Conservation (phyloP, 2,329 filamentous ascomycete genomes). For the Trichoderma harzianum region DNA sequence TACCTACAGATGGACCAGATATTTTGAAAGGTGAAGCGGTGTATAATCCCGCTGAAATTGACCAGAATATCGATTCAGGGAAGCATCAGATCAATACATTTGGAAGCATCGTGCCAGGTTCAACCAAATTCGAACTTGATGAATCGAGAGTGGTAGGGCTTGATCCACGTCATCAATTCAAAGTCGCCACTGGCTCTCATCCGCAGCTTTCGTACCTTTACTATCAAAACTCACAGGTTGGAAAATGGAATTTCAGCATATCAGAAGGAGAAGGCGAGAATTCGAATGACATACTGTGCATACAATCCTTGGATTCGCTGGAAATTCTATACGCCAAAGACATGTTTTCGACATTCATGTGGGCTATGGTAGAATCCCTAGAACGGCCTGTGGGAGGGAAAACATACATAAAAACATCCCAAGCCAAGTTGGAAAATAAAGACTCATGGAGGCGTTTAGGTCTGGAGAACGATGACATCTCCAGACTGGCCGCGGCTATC, state of each 20-base stretch:
- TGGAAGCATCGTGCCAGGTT: background rate
- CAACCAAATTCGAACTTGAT: background rate
- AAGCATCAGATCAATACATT: background rate
- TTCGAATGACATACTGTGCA: background rate
- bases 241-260: background rate
- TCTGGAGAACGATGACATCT: background rate
- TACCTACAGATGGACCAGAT: background rate
- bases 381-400: background rate
- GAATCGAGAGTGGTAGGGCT: background rate
- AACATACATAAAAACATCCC: background rate
- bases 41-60: background rate
- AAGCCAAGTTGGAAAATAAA: no score
- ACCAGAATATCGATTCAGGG: background rate
- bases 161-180: background rate
- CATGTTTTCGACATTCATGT: slow-evolving; percentile 31
- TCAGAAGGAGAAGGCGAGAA: background rate
- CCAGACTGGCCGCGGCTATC: background rate
- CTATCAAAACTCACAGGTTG: background rate
- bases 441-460: background rate
- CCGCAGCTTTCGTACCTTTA: background rate
- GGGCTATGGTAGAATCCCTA: slow-evolving; percentile 21
- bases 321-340: slow-evolving; percentile 26
- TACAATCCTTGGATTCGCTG: background rate
- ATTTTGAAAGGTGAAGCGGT: background rate
- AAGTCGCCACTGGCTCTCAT: background rate